Percentiles rank a stretch among this genome's conserved stretches.
phyloP scores from a whole-genome alignment of 495 filamentous ascomycete genomes.

The Tuber magnatum region DNA sequence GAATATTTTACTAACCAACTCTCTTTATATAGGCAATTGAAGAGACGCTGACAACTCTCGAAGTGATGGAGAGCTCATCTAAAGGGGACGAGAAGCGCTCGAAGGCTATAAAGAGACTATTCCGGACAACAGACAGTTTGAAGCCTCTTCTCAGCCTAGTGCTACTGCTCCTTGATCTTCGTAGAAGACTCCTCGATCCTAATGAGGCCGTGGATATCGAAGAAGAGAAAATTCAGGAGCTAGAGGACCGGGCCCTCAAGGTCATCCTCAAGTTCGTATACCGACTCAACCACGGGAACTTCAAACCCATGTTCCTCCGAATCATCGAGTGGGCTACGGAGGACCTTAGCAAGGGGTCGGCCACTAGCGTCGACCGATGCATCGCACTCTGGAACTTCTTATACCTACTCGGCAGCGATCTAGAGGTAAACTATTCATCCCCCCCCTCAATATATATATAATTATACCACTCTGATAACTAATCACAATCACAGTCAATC shows the following conservation, averaged over 20 bases:
- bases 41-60: background rate
- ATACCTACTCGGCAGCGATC: constrained; percentile 64
- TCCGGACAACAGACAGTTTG: background rate
- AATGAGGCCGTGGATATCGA: constrained; percentile 50
- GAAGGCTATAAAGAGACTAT: background rate
- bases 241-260: constrained; percentile 60
- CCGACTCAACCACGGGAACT: constrained; percentile 92
- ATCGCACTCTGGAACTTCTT: constrained; percentile 66
- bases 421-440: constrained; percentile 54
- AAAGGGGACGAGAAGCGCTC: constrained; percentile 5
- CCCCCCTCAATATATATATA: background rate
- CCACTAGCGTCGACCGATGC: constrained; percentile 18
- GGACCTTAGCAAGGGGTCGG: constrained; percentile 25
- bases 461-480: background rate
- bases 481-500: constrained; percentile 54
- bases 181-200: constrained; percentile 53
- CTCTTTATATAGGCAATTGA: background rate
- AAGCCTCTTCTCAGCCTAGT: background rate
- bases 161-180: constrained; percentile 1
- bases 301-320: constrained; percentile 82
- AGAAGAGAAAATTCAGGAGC: constrained; percentile 50
- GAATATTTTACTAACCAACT: background rate
- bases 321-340: constrained; percentile 69
- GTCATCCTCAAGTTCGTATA: constrained; percentile 80
- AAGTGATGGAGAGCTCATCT: background rate